These are phyloP conservation scores for Fomitopsis palustris DNA, from an alignment of 1,284 basidiomycete species.

Conservation along the genomic window DNA sequence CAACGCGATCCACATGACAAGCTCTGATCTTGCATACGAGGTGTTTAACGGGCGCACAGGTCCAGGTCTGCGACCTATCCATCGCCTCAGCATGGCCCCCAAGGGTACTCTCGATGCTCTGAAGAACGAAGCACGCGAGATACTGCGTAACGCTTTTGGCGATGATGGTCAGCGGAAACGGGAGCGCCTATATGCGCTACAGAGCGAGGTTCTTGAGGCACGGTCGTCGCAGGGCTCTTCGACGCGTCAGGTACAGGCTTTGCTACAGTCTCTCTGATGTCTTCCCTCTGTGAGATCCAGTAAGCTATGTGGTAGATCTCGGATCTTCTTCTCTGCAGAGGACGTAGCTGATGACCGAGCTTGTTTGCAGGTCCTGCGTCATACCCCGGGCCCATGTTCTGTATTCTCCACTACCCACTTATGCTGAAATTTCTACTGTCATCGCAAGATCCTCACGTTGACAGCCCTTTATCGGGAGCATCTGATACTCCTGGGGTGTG, in stretches of 20 bases:
- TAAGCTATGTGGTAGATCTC: no score
- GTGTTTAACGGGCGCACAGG: constrained; percentile 24
- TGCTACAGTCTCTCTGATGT: neutral
- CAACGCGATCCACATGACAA: constrained; percentile 19
- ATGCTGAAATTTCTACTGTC: no score
- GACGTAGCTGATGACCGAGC: no score
- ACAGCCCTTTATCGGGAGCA: no score
- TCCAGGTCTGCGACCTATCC: constrained; percentile 2
- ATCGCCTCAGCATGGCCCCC: constrained; percentile 11
- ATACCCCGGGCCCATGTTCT: no score
- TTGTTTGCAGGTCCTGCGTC: no score
- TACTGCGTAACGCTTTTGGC: constrained; percentile 13
- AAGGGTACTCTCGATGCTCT: constrained; percentile 10
- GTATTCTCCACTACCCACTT: no score
- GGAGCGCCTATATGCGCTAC: constrained; percentile 9
- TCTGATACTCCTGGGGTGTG: no score
- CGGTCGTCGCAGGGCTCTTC: neutral
- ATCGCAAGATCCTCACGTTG: no score
- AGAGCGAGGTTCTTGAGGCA: neutral
- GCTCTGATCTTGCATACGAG: constrained; percentile 24
- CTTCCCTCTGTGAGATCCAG: neutral
- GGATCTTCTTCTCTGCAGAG: no score
- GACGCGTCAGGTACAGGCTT: neutral
- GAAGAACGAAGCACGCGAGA: constrained; percentile 8
- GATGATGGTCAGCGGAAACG: constrained; percentile 16